phyloP scores from a whole-genome alignment of 2,329 filamentous ascomycete genomes.

The Blastomyces emzantsi region DNA sequence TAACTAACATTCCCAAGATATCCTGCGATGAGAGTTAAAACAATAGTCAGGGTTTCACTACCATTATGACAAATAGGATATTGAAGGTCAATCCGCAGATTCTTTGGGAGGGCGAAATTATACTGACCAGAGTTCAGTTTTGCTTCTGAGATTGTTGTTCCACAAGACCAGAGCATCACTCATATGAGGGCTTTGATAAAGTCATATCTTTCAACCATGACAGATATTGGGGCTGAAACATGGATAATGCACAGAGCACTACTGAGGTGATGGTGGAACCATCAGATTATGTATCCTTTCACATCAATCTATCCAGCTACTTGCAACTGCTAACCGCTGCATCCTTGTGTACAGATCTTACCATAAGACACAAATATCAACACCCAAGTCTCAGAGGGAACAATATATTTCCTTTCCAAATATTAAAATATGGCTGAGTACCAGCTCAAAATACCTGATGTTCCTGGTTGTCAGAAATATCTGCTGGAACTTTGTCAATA shows the following conservation, averaged over 20 bases:
- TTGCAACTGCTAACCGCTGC: background rate
- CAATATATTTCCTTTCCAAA: constrained; percentile 47
- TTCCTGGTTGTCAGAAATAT: constrained; percentile 37
- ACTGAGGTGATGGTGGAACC: constrained; percentile 56
- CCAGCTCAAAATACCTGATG: constrained; percentile 34
- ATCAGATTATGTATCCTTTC: constrained; percentile 28
- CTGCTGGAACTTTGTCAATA: constrained; percentile 48
- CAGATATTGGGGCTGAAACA: constrained; percentile 48
- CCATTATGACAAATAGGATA: constrained; percentile 34
- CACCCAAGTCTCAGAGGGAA: constrained; percentile 48
- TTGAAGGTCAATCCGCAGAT: background rate
- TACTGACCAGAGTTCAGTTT: constrained; percentile 32
- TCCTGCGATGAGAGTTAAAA: background rate
- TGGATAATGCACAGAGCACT: constrained; percentile 57
- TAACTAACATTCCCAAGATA: background rate
- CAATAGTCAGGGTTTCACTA: constrained; percentile 20
- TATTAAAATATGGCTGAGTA: constrained; percentile 57
- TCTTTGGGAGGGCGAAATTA: background rate
- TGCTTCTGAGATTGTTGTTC: constrained; percentile 35
- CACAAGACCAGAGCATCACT: constrained; percentile 39
- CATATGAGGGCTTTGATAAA: constrained; percentile 46
- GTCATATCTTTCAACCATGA: constrained; percentile 50
- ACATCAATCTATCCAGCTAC: background rate
- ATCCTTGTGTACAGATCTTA: constrained; percentile 36
- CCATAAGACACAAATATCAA: constrained; percentile 56